Conservation (phyloP, 768 basidiomycete genomes). For the Amanita rimosa region DNA sequence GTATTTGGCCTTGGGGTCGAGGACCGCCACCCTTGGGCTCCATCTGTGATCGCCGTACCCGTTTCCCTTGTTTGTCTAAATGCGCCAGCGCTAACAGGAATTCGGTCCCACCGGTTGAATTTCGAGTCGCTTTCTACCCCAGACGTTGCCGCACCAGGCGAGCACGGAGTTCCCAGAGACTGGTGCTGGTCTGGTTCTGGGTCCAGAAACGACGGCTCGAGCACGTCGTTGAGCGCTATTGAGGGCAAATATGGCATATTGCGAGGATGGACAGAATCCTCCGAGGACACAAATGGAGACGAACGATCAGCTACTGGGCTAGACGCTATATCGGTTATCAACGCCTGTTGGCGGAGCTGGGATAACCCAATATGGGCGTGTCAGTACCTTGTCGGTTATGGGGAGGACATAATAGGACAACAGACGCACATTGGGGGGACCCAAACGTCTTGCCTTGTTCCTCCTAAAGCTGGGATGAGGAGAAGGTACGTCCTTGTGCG, state of each 20-base stretch:
- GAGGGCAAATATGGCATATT: conserved; percentile 12
- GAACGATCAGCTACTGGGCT: conserved; percentile 2
- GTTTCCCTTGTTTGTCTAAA: conserved; percentile 53
- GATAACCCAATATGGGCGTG: conserved; percentile 11
- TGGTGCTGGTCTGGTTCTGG: conserved; percentile 25
- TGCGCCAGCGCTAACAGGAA: conserved; percentile 59
- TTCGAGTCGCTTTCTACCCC: conserved; percentile 24
- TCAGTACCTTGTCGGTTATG: not conserved
- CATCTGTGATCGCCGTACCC: conserved; percentile 12
- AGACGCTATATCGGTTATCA: conserved; percentile 3
- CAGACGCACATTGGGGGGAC: conserved; percentile 15
- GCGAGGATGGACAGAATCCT: not conserved
- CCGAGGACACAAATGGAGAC: conserved; percentile 1
- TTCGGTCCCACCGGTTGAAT: conserved; percentile 61
- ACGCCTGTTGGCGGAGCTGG: conserved; percentile 6
- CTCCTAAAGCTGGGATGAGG: conserved; percentile 35
- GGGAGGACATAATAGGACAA: conserved; percentile 11
- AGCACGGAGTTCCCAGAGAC: conserved; percentile 9
- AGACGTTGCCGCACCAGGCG: conserved; percentile 16
- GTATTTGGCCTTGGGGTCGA: conserved; percentile 20
- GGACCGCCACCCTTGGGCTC: conserved; percentile 21
- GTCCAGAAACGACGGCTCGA: conserved; percentile 64
- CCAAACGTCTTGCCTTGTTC: conserved; percentile 10
- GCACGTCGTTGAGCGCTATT: conserved; percentile 63
- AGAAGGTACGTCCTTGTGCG: conserved; percentile 32